A percentile compares a stretch with the other conserved stretches of the same genome.
Conservation (phyloP, 169 alveolate species). For the Plasmodium gaboni region DNA sequence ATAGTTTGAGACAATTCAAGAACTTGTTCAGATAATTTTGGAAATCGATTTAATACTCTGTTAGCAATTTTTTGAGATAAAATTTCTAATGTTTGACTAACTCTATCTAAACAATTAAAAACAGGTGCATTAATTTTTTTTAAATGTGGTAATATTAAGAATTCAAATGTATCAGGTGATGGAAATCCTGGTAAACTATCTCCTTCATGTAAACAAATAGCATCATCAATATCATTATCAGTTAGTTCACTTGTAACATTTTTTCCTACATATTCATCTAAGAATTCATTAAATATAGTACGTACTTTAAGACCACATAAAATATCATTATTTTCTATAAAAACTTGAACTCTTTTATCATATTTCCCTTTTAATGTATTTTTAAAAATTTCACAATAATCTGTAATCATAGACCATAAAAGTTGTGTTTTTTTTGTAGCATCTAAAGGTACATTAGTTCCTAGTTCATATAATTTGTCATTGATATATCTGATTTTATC, state of each 20-base stretch:
- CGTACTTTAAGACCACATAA: constrained; percentile 92
- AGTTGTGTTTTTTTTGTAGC: constrained; percentile 94
- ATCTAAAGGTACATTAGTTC: constrained; percentile 94
- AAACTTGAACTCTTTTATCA: constrained; percentile 91
- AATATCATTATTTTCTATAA: constrained; percentile 84
- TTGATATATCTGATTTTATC: constrained; percentile 83
- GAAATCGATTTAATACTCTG: constrained; percentile 94
- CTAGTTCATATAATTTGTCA: constrained; percentile 91
- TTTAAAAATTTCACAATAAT: constrained; percentile 96
- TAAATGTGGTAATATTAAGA: constrained; percentile 95
- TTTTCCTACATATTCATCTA: constrained; percentile 90
- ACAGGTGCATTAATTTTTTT: constrained; percentile 88
- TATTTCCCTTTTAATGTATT: constrained; percentile 96
- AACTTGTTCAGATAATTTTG: constrained; percentile 93
- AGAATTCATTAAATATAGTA: constrained; percentile 91
- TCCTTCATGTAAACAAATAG: constrained; percentile 98
- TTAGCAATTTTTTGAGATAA: constrained; percentile 93
- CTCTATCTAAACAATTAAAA: constrained; percentile 82
- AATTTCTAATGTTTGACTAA: constrained; percentile 89
- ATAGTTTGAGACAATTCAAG: constrained; percentile 89
- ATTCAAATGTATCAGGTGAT: constrained; percentile 97
- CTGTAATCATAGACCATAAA: constrained; percentile 98
- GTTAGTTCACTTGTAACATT: constrained; percentile 89
- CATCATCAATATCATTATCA: constrained; percentile 96
- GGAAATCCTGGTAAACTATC: constrained; percentile 99